Conservation (phyloP, 768 basidiomycete genomes). For the Candolleomyces eurysporus region DNA sequence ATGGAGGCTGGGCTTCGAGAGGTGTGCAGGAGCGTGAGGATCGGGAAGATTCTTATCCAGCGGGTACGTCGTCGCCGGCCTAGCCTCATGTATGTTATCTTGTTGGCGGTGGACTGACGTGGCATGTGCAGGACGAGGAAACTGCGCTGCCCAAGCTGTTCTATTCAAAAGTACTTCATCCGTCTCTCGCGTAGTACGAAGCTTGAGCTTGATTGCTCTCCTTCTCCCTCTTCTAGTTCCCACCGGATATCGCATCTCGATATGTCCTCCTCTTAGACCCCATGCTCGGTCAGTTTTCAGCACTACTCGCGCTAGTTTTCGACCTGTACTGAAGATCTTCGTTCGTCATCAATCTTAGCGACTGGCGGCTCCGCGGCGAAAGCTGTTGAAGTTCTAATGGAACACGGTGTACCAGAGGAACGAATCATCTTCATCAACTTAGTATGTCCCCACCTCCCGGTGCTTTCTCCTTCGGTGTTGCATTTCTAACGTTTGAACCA, state of each 20-base stretch:
- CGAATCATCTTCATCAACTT: slow-evolving; percentile 94
- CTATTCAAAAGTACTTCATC: slow-evolving; percentile 67
- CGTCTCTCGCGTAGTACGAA: not conserved
- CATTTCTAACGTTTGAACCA: not conserved
- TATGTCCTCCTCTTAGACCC: slow-evolving; percentile 96
- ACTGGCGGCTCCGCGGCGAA: slow-evolving; percentile 98
- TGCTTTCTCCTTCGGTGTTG: not conserved
- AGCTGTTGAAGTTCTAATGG: slow-evolving; percentile 90
- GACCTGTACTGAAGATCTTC: no score
- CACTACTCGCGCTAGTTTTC: no score
- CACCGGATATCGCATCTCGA: slow-evolving; percentile 86
- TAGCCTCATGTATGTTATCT: not conserved
- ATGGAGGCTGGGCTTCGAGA: slow-evolving; percentile 98
- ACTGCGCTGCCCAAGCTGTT: slow-evolving; percentile 92
- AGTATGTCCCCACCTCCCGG: slow-evolving; percentile 39
- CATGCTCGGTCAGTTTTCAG: slow-evolving; percentile 75
- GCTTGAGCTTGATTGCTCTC: not conserved
- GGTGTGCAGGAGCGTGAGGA: slow-evolving; percentile 90
- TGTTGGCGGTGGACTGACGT: not conserved
- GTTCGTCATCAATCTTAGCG: slow-evolving; percentile 38
- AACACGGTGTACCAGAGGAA: slow-evolving; percentile 91
- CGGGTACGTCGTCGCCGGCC: slow-evolving; percentile 48
- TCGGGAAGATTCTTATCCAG: slow-evolving; percentile 98
- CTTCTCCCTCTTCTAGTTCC: slow-evolving; percentile 65
- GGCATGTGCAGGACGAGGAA: slow-evolving; percentile 76